Conservation (phyloP, 2,329 filamentous ascomycete genomes). For the Thielaviopsis ethacetica region DNA sequence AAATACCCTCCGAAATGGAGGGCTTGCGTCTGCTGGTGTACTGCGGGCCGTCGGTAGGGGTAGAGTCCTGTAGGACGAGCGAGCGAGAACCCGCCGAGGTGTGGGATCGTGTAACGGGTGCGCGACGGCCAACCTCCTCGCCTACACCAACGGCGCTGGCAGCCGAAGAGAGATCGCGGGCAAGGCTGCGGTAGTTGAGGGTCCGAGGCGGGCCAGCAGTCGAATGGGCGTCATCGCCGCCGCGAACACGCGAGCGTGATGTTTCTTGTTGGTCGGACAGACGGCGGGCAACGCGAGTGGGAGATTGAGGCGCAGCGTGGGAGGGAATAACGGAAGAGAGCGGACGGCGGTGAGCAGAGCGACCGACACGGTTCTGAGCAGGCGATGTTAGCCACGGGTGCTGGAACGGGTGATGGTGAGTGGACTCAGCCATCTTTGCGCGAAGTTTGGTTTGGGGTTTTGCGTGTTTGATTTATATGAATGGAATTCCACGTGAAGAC, state of each 20-base stretch:
- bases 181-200: slow-evolving; percentile 26
- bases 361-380: slow-evolving; percentile 9
- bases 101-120: slow-evolving; percentile 3
- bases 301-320: slow-evolving; percentile 29
- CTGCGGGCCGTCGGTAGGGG: slow-evolving; percentile 15
- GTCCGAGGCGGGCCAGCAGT: slow-evolving; percentile 25
- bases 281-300: slow-evolving; percentile 33
- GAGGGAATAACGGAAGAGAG: slow-evolving; percentile 34
- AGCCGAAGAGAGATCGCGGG: slow-evolving; percentile 20
- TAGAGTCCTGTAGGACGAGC: slow-evolving; percentile 29
- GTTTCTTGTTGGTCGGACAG: slow-evolving; percentile 41
- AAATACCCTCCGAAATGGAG: slow-evolving; percentile 32
- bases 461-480: not conserved
- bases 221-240: slow-evolving; percentile 29
- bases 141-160: slow-evolving; percentile 13
- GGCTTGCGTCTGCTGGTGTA: slow-evolving; percentile 20
- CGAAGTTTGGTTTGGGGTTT: not conserved
- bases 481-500: not conserved
- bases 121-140: slow-evolving; percentile 18
- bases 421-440: slow-evolving; percentile 9
- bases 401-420: slow-evolving; percentile 6
- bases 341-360: slow-evolving; percentile 31
- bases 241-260: slow-evolving; percentile 16
- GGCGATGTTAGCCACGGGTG: slow-evolving; percentile 11
- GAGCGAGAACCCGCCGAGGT: slow-evolving; percentile 29